Percentiles rank a stretch among this genome's conserved stretches.
These are phyloP conservation scores for Thuja plicata DNA, from an alignment of 83 land plant species.

Conservation along the genomic window DNA sequence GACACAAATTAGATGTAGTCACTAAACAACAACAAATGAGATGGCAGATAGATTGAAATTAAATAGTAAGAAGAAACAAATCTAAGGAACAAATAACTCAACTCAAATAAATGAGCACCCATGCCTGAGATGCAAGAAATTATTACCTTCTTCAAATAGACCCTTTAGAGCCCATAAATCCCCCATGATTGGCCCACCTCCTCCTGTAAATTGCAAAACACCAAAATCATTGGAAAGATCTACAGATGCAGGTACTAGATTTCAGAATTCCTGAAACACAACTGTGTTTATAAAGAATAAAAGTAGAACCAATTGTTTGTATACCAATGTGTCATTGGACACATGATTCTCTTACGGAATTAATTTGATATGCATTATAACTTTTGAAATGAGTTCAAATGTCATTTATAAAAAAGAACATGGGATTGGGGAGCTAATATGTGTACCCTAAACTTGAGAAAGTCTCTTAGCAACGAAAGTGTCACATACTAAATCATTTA, in stretches of 20 bases:
- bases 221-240: slow-evolving; percentile 3
- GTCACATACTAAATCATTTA: neutral
- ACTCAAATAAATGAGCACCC: neutral
- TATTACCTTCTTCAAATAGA: slow-evolving; percentile 89
- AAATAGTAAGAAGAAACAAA: neutral
- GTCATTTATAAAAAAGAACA: neutral
- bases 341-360: neutral
- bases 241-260: neutral
- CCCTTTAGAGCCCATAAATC: slow-evolving; percentile 99
- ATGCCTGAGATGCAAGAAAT: neutral
- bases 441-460: neutral
- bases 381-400: neutral
- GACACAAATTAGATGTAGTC: neutral
- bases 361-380: neutral
- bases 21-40: neutral
- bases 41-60: neutral
- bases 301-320: neutral
- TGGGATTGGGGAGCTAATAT: neutral
- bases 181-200: slow-evolving; percentile 97
- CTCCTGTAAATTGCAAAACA: slow-evolving; percentile 54
- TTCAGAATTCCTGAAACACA: neutral
- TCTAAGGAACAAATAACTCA: neutral
- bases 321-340: neutral
- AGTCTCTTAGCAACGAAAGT: neutral
- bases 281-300: neutral